Evolutionary conservation across 1,284 basidiomycete genomes (phyloP), one percentile per base, ranked within the genome.

Genomic region (Austroboletus niveus): DNA sequence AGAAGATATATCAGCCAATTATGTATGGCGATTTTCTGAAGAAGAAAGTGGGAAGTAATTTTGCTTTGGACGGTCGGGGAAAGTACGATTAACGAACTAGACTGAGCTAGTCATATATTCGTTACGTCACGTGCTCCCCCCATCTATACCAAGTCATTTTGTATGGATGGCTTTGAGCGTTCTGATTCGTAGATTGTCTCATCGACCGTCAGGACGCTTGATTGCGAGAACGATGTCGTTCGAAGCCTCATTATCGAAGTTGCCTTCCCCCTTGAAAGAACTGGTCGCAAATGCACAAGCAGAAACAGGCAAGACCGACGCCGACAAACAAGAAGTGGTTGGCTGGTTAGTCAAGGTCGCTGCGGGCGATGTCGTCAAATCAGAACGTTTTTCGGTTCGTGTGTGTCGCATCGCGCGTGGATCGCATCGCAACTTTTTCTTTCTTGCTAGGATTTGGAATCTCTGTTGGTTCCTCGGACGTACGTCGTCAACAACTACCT

Each of bases 401-500:
- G 62, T 27, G 29, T n/a, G 11, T 1, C 11, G n/a, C 30, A 20
- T 27, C 24, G 2, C 17, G 17, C 30, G 12, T 15, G 24, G 44
- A 45, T 11, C 43, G 40, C 29, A 57, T 42, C 30, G 20, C 22
- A 40, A 36, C 27, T 24, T 24, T 24, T 24, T 24, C 22, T 24
- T 24, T 38, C 42, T 36, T 41, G 39, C 14, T 60, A 95, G 92
- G 78, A 81, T 34, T 74, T 95, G 56, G 83, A 94, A 66, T 72
- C 79, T n/a, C 72, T 84, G 51, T 77, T 97, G 50, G 74, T 81
- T 22, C 84, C 89, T 22, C 78, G 85, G 61, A 95, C 92, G 32
- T 96, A 90, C 69, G 71, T 93, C 60, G 87, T 92, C 59, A 80
- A 80, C 66, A 91, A 88, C 66, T 81, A 87, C 60, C 75, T 93